A percentile compares a stretch with the other conserved stretches of the same genome.
phyloP scores from a whole-genome alignment of 352 stramenopile genomes.

The Phytophthora aleatoria region DNA sequence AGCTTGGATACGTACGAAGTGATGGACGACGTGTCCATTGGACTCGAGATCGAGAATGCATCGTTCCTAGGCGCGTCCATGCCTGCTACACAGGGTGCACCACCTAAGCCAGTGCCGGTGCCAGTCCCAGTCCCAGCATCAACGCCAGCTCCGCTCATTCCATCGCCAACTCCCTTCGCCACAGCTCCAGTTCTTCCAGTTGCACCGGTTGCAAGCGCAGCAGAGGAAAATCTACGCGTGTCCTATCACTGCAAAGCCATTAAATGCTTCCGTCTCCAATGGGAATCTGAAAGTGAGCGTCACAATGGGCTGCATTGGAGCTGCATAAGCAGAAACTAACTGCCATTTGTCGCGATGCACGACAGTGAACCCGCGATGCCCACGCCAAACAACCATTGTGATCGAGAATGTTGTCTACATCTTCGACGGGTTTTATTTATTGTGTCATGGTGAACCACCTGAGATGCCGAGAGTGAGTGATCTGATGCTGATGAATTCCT shows the following conservation, averaged over 20 bases:
- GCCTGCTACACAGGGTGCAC: conserved; percentile 1
- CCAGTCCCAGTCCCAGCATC: background rate
- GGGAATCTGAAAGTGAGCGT: conserved; percentile 76
- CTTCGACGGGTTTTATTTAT: conserved; percentile 88
- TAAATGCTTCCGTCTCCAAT: conserved; percentile 78
- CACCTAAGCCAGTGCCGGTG: conserved; percentile 4
- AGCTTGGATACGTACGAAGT: conserved; percentile 3
- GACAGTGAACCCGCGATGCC: conserved; percentile 80
- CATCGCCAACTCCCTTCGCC: conserved; percentile 4
- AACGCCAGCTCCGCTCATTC: conserved; percentile 1
- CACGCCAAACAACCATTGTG: conserved; percentile 71
- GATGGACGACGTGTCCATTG: conserved; percentile 48
- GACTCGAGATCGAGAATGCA: conserved; percentile 39
- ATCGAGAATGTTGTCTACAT: conserved; percentile 69
- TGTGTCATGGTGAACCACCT: conserved; percentile 65
- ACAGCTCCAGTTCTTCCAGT: conserved; percentile 8
- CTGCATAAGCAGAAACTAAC: background rate
- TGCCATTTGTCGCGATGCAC: background rate
- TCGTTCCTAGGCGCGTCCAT: conserved; percentile 32
- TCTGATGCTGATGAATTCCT: background rate
- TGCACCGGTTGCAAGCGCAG: conserved; percentile 9
- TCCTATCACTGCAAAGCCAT: conserved; percentile 65
- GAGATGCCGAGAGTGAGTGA: conserved; percentile 61
- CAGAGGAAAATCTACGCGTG: conserved; percentile 61
- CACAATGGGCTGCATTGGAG: background rate